Conservation (phyloP, 192 early-diverging fungal species). For the Dissophora ornata region DNA sequence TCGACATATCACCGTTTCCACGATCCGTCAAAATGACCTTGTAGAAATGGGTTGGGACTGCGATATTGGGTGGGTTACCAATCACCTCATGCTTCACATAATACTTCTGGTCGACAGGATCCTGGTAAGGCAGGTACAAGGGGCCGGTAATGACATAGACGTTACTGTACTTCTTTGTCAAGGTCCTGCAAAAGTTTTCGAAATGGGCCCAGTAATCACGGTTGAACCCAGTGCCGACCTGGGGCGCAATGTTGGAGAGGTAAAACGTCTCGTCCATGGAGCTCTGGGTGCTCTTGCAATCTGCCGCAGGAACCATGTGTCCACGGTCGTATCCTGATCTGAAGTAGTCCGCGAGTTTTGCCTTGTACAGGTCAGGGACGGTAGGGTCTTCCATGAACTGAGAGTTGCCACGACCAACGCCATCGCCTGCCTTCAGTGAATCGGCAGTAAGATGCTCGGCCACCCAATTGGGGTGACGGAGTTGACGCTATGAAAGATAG, state of each 20-base stretch:
- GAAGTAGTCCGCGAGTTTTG: constrained; percentile 82
- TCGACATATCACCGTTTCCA: constrained; percentile 57
- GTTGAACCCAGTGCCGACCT: constrained; percentile 90
- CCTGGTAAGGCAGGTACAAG: constrained; percentile 82
- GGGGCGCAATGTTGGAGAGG: constrained; percentile 82
- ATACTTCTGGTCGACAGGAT: constrained; percentile 71
- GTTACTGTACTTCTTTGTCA: constrained; percentile 80
- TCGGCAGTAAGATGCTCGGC: constrained; percentile 75
- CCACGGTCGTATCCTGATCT: constrained; percentile 90
- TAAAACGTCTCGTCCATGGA: constrained; percentile 91
- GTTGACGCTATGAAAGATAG: constrained; percentile 30
- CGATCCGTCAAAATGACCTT: constrained; percentile 84
- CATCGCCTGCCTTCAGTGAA: constrained; percentile 65
- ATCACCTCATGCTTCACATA: constrained; percentile 91
- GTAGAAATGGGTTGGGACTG: constrained; percentile 95
- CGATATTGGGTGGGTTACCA: constrained; percentile 85
- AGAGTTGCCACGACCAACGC: constrained; percentile 74
- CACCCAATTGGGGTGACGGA: constrained; percentile 61
- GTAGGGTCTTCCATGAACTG: constrained; percentile 81
- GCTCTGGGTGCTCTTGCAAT: constrained; percentile 76
- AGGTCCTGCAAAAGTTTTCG: constrained; percentile 80
- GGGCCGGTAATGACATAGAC: constrained; percentile 92
- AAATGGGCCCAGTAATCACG: constrained; percentile 93
- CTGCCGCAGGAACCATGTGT: constrained; percentile 93
- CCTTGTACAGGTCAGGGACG: constrained; percentile 82